phyloP scores from a whole-genome alignment of 805 yeast genomes.

The Cyberlindnera xishuangbannaensis region DNA sequence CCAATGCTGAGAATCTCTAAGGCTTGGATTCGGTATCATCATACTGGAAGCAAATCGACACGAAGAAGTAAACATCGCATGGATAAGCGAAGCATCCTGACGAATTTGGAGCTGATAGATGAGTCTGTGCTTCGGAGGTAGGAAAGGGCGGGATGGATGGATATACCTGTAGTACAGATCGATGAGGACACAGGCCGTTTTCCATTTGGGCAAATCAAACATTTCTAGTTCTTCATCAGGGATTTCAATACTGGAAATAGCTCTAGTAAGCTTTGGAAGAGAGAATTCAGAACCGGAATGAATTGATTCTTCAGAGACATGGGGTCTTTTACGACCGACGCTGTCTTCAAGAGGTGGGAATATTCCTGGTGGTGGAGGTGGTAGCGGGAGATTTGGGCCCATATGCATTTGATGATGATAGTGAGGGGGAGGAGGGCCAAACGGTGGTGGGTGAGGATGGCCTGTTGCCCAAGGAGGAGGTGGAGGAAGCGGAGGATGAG shows the following conservation, averaged over 20 bases:
- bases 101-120: slow-evolving; percentile 27
- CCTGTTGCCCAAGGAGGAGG: background rate
- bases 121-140: slow-evolving; percentile 32
- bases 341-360: slow-evolving; percentile 8
- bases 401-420: slow-evolving; percentile 2
- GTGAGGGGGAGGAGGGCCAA: slow-evolving; percentile 2
- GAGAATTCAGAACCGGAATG: slow-evolving; percentile 3
- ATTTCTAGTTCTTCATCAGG: slow-evolving; percentile 26
- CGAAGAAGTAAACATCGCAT: slow-evolving; percentile 32
- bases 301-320: slow-evolving; percentile 3
- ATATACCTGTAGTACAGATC: slow-evolving; percentile 37
- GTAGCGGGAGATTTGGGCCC: slow-evolving; percentile 6
- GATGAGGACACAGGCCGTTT: slow-evolving; percentile 28
- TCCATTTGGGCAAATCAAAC: slow-evolving; percentile 34
- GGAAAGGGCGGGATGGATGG: slow-evolving; percentile 31
- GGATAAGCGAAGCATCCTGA: slow-evolving; percentile 27
- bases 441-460: slow-evolving; percentile 3
- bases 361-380: slow-evolving; percentile 4
- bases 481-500: slow-evolving; percentile 1
- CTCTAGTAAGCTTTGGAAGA: slow-evolving; percentile 9
- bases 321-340: slow-evolving; percentile 8
- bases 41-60: slow-evolving; percentile 28
- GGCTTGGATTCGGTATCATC: slow-evolving; percentile 22
- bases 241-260: slow-evolving; percentile 15
- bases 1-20: slow-evolving; percentile 34